Evolutionary conservation across 2,329 filamentous ascomycete genomes (phyloP).

Genomic region (Colletotrichum liriopes): DNA sequence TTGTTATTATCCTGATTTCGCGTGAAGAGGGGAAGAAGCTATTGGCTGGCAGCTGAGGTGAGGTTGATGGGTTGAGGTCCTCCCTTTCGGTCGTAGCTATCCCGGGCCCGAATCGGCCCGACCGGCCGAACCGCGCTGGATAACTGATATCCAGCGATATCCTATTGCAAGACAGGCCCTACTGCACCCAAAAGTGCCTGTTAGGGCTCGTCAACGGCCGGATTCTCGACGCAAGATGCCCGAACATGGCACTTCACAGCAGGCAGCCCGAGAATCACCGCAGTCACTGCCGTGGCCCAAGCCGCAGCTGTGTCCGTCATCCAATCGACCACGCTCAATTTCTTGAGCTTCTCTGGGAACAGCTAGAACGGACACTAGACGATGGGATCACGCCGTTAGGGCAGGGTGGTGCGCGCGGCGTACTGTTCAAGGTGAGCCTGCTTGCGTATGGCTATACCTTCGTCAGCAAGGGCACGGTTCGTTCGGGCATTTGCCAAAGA

Average conservation of each 20-base stretch:
- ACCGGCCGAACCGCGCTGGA: no score
- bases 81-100: no score
- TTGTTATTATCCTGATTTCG: no score
- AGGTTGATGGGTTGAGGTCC: no score
- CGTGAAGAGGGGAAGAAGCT: no score
- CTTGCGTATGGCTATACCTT: conserved; percentile 60
- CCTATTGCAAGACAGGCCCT: conserved; percentile 44
- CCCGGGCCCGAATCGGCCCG: no score
- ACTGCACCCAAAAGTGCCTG: conserved; percentile 59
- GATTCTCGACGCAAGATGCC: conserved; percentile 54
- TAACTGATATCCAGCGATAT: no score
- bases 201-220: conserved; percentile 51
- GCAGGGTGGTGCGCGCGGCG: conserved; percentile 53
- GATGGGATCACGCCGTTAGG: conserved; percentile 50
- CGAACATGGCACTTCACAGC: conserved; percentile 55
- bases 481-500: conserved; percentile 50
- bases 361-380: conserved; percentile 51
- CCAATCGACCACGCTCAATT: conserved; percentile 49
- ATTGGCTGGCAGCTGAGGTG: no score
- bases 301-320: conserved; percentile 44
- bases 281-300: conserved; percentile 47
- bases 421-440: conserved; percentile 59
- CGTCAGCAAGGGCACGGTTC: conserved; percentile 57
- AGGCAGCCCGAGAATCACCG: conserved; percentile 5
- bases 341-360: conserved; percentile 50